A percentile compares a stretch with the other conserved stretches of the same genome.
Evolutionary conservation across 768 basidiomycete genomes (phyloP).

Genomic region (Naematelia encephala): DNA sequence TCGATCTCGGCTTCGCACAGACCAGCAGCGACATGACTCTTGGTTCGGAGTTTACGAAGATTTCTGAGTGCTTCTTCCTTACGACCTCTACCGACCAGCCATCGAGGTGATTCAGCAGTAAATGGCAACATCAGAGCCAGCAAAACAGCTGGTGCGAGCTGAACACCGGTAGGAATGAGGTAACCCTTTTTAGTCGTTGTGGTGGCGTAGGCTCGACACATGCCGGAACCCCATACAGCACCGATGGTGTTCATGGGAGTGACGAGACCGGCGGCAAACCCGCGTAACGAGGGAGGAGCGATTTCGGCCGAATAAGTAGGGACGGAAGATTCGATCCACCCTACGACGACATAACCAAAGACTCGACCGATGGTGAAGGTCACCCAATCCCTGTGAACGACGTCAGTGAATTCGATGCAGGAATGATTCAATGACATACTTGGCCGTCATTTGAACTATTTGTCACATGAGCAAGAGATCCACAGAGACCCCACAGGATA

Average conservation of each 20-base stretch:
- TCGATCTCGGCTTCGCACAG: constrained; percentile 7
- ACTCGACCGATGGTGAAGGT: constrained; percentile 13
- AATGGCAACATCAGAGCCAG: neutral
- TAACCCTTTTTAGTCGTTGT: constrained; percentile 6
- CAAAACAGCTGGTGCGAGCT: constrained; percentile 8
- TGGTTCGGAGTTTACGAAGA: constrained; percentile 6
- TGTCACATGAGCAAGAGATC: neutral
- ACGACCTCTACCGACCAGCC: constrained; percentile 11
- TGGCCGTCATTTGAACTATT: constrained; percentile 11
- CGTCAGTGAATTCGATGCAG: neutral
- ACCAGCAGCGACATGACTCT: constrained; percentile 6
- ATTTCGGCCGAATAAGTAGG: constrained; percentile 15
- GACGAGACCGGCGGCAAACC: constrained; percentile 7
- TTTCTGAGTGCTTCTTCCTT: constrained; percentile 2
- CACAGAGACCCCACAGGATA: neutral
- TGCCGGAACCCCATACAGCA: constrained; percentile 4
- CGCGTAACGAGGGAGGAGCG: constrained; percentile 11
- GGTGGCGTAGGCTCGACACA: constrained; percentile 1
- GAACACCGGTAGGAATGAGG: constrained; percentile 7
- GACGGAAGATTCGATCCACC: constrained; percentile 9
- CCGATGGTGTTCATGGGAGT: constrained; percentile 1
- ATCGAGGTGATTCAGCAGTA: constrained; percentile 20
- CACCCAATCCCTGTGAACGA: no score
- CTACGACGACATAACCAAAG: constrained; percentile 12
- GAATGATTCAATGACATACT: neutral